These are phyloP conservation scores for Coffea canephora DNA, from an alignment of 257 asterid genomes.

Conservation along the genomic window DNA sequence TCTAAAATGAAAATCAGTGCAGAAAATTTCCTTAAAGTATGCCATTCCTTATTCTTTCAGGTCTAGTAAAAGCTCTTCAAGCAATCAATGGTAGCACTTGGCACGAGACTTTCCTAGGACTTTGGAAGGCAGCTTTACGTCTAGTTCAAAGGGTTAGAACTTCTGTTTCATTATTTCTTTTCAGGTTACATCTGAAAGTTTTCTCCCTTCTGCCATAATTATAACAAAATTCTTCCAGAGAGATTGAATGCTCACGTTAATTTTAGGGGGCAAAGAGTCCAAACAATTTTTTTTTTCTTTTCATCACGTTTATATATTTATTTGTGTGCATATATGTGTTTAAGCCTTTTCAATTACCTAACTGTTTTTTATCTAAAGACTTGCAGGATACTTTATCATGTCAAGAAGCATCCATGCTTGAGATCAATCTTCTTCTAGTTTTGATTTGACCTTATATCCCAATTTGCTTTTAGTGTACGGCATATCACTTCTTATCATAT, in stretches of 20 bases:
- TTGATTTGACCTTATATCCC: background rate
- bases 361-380: background rate
- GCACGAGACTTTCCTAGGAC: slow-evolving; percentile 87
- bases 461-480: background rate
- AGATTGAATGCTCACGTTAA: background rate
- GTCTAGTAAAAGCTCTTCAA: slow-evolving; percentile 84
- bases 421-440: background rate
- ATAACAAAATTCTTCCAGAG: background rate
- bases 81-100: slow-evolving; percentile 81
- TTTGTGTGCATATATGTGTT: background rate
- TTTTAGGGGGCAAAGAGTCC: background rate
- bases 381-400: background rate
- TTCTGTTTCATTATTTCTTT: background rate
- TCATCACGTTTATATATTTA: background rate
- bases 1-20: slow-evolving; percentile 1
- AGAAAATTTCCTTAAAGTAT: slow-evolving; percentile 15
- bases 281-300: background rate
- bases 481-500: too few species aligned
- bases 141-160: slow-evolving; percentile 88
- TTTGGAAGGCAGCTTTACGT: slow-evolving; percentile 97
- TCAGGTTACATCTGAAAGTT: background rate
- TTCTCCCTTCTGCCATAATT: background rate
- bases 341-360: background rate
- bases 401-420: background rate
- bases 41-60: slow-evolving; percentile 41